Evolutionary conservation across 129 eudicot species (phyloP), one percentile per base, ranked within the genome.

Genomic region (Arctium minus): DNA sequence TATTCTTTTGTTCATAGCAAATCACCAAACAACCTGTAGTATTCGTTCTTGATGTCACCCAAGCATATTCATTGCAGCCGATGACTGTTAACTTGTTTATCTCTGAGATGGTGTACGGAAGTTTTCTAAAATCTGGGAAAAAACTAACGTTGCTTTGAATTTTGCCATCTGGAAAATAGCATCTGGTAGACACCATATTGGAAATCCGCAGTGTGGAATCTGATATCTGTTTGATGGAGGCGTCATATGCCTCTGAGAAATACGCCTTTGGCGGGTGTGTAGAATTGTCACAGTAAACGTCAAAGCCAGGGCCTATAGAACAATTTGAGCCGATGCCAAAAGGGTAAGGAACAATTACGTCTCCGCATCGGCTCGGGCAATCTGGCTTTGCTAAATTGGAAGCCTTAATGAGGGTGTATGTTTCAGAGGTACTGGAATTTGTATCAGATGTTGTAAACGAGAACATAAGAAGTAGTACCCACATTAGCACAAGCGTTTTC

Each of bases 41-140:
- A 42, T 77, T 84, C 1, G 68, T 10, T 0, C 44, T 0, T 7
- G 79, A 79, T 1, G n/a, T 6, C 8, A 89, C 46, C 15, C 70
- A 4, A 0, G 80, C 89, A 4, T 35, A 73, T 9, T 80, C 86
- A 38, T 86, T 78, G 42, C 92, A 89, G 17, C 92, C 92, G 10
- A 86, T 35, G 22, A 86, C 86, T 0, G 76, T 81, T 30, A 86
- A 81, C 33, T 39, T 84, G 67, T 89, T 89, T 15, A 46, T 9
- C 0, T 74, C 77, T 0, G 91, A 88, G 50, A 85, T 36, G 35
- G 73, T 73, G 69, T 18, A 74, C 0, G 84, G 8, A 0, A 30
- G 3, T 0, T 5, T 36, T 1, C 8, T 40, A 9, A 77, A 15
- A 69, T 50, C 2, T 12, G 32, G 37, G 12, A 10, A 12, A 0